Conservation (phyloP, 345 rosid species). For the Euclidium syriacum region DNA sequence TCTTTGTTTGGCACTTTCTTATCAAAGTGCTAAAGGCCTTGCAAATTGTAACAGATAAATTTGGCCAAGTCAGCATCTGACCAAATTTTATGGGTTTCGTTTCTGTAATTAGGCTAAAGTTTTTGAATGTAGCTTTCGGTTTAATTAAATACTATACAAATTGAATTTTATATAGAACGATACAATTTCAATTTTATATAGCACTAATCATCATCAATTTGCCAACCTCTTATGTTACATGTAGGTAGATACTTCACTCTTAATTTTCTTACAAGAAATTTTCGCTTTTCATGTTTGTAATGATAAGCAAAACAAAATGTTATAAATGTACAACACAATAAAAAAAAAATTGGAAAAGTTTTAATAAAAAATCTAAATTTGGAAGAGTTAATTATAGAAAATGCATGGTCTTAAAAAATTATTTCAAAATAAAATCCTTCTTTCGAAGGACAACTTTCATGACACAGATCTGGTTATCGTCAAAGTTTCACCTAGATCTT, state of each 20-base stretch:
- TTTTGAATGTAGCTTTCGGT: slow-evolving; percentile 2
- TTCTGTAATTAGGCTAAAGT: slow-evolving; percentile 9
- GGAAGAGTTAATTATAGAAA: no score
- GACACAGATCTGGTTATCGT: no score
- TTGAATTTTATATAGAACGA: background rate
- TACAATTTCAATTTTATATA: background rate
- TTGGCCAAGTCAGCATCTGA: slow-evolving; percentile 10
- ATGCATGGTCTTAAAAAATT: no score
- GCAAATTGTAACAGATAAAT: background rate
- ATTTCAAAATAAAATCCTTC: no score
- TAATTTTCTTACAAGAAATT: no score
- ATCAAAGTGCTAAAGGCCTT: background rate
- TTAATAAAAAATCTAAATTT: no score
- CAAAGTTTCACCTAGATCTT: no score
- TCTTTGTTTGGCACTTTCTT: slow-evolving; percentile 10
- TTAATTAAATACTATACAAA: background rate
- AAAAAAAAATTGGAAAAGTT: no score
- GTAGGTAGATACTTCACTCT: background rate
- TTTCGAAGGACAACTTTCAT: no score
- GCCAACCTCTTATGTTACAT: background rate
- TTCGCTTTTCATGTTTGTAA: background rate
- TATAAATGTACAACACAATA: background rate
- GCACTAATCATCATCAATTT: slow-evolving; percentile 17
- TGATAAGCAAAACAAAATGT: background rate
- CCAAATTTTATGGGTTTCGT: background rate